Conservation (phyloP, 2,329 filamentous ascomycete species). For the Pseudopyricularia cyperi region DNA sequence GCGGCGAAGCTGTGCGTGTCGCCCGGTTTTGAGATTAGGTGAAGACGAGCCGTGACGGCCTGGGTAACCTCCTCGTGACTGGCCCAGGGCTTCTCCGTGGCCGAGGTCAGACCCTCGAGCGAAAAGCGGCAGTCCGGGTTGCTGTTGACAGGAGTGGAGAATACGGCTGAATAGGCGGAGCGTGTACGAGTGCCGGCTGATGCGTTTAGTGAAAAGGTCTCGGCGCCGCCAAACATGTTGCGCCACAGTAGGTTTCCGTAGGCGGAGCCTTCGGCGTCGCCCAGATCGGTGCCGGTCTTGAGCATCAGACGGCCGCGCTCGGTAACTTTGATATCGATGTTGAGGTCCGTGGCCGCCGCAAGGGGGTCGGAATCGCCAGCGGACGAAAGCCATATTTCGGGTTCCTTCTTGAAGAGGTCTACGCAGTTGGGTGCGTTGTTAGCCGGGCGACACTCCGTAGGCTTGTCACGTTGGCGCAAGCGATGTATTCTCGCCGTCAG, state of each 20-base stretch:
- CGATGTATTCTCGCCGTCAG: background rate
- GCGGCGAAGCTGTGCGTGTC: conserved; percentile 71
- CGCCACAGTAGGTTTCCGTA: conserved; percentile 79
- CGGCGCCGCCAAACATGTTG: conserved; percentile 89
- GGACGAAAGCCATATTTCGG: conserved; percentile 71
- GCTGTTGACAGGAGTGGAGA: conserved; percentile 71
- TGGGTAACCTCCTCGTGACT: conserved; percentile 84
- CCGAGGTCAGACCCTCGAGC: conserved; percentile 68
- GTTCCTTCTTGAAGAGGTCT: conserved; percentile 81
- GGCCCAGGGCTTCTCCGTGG: conserved; percentile 83
- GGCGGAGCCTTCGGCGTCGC: conserved; percentile 85
- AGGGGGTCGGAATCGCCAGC: conserved; percentile 56
- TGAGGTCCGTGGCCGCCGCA: conserved; percentile 63
- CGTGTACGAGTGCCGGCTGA: conserved; percentile 81
- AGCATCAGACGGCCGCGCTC: conserved; percentile 77
- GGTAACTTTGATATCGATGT: conserved; percentile 63
- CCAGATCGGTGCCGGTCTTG: conserved; percentile 89
- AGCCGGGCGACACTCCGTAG: background rate
- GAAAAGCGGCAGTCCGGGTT: conserved; percentile 73
- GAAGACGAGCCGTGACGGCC: conserved; percentile 63
- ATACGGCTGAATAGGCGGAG: conserved; percentile 78
- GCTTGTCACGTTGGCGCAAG: background rate
- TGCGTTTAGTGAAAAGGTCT: conserved; percentile 76
- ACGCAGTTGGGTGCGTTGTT: background rate
- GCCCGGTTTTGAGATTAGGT: conserved; percentile 40